Evolutionary conservation across 1,139 yeast species (phyloP), one percentile per base, ranked within the genome.

Genomic region (Kurtzmaniella quercitrusa): DNA sequence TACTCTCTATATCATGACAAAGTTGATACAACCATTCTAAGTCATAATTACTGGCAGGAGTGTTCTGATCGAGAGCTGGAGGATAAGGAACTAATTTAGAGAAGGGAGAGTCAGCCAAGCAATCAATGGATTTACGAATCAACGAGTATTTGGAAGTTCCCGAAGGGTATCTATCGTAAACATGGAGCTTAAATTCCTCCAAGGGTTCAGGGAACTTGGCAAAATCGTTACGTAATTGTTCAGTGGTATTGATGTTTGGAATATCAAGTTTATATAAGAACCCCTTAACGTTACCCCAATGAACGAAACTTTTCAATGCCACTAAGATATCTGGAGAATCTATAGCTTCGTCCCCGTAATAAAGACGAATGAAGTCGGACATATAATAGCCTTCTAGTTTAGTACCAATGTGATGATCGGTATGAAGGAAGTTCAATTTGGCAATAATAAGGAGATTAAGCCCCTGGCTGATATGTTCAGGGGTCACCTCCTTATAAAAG

Each of bases 281-380:
- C 3, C 81, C 80, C 47, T 70, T 68, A 42, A 75, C 76, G 42
- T 75, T 73, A 16, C 79, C 79, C 82, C 82, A 78, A 55, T 78
- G 82, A 16, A 74, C 77, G 50, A 77, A 77, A 39, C 79, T 74
- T 49, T 77, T 72, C 38, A 78, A 59, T 0, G 82, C 79, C 34
- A 71, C 64, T 46, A 75, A 66, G 15, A 77, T 75, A 40, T 71
- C 75, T 1, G 63, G 63, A 39, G 75, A 68, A 16, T 56, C 57
- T 25, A 75, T 50, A 0, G 76, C 71, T 2, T 64, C 73, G 6
- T 57, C 60, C 1, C 79, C 81, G 48, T 67, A 75, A 46, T 68
- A 67, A 34, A 66, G 64, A 25, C 52, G 54, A 43, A 78, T 66
- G 38, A 65, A 65, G 42, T 66, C 62, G 40, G 67, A 66, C 64